Conservation (phyloP, 1,139 yeast species). For the Magnusiomyces starmeri region DNA sequence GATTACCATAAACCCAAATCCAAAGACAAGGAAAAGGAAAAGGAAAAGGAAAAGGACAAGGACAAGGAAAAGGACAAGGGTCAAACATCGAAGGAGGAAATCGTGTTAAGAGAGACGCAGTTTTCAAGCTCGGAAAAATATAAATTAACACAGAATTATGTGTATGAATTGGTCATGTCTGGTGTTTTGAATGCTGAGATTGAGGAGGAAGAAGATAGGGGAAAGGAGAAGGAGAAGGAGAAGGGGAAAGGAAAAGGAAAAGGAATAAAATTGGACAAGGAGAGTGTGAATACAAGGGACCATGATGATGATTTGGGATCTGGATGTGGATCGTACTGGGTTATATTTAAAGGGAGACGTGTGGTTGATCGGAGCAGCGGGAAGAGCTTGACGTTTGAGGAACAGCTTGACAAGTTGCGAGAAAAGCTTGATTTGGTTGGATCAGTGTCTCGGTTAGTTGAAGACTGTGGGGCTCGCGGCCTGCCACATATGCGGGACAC, state of each 20-base stretch:
- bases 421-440: conserved; percentile 7
- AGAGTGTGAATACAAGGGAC: too few relatives aligned
- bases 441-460: not conserved
- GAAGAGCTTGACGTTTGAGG: conserved; percentile 4
- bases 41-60: not conserved
- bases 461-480: not conserved
- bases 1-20: not conserved
- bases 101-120: not conserved
- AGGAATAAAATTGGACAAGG: not conserved
- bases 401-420: conserved; percentile 6
- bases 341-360: conserved; percentile 6
- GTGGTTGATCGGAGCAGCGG: not conserved
- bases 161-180: conserved; percentile 8
- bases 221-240: not conserved
- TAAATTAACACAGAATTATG: conserved; percentile 7
- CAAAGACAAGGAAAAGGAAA: not conserved
- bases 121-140: not conserved
- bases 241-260: conserved; percentile 4
- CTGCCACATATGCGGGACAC: not conserved
- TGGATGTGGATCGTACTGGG: conserved; percentile 1
- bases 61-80: not conserved
- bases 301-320: too few relatives aligned
- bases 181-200: conserved; percentile 5
- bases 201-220: conserved; percentile 6
- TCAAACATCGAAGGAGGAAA: not conserved